phyloP scores from a whole-genome alignment of 163 green algal genomes.

The Scenedesmus sp. region DNA sequence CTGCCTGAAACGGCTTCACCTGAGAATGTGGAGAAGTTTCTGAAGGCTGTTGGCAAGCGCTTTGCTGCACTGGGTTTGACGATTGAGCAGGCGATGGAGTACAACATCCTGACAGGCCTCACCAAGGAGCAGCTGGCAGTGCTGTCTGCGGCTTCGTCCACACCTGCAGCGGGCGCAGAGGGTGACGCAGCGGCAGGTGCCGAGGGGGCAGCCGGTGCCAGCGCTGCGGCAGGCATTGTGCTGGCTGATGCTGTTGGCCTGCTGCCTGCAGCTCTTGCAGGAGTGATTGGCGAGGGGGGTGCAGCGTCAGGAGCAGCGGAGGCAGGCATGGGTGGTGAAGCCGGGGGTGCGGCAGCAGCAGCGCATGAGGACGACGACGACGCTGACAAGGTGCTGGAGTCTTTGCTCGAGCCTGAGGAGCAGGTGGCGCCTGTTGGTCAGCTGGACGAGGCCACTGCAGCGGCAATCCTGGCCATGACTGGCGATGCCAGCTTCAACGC shows the following conservation, averaged over 20 bases:
- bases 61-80: slow-evolving; percentile 47
- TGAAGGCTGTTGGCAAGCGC: slow-evolving; percentile 53
- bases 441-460: slow-evolving; percentile 27
- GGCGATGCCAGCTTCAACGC: slow-evolving; percentile 53
- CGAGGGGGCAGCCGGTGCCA: neutral
- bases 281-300: neutral
- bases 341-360: neutral
- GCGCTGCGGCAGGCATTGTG: slow-evolving; percentile 7
- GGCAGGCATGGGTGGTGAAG: neutral
- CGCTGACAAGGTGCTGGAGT: slow-evolving; percentile 34
- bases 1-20: slow-evolving; percentile 40
- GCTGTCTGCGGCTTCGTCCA: slow-evolving; percentile 10
- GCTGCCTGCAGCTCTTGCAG: slow-evolving; percentile 3
- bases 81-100: slow-evolving; percentile 48
- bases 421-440: neutral
- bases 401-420: slow-evolving; percentile 45
- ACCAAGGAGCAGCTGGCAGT: slow-evolving; percentile 49
- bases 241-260: neutral
- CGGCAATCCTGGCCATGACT: slow-evolving; percentile 31
- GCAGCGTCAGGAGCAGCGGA: neutral
- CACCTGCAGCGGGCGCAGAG: neutral
- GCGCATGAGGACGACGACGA: slow-evolving; percentile 44
- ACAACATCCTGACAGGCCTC: slow-evolving; percentile 48
- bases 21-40: slow-evolving; percentile 52
- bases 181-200: neutral